These are phyloP conservation scores for Cenococcum geophilum DNA, from an alignment of 495 filamentous ascomycete species.

Conservation along the genomic window DNA sequence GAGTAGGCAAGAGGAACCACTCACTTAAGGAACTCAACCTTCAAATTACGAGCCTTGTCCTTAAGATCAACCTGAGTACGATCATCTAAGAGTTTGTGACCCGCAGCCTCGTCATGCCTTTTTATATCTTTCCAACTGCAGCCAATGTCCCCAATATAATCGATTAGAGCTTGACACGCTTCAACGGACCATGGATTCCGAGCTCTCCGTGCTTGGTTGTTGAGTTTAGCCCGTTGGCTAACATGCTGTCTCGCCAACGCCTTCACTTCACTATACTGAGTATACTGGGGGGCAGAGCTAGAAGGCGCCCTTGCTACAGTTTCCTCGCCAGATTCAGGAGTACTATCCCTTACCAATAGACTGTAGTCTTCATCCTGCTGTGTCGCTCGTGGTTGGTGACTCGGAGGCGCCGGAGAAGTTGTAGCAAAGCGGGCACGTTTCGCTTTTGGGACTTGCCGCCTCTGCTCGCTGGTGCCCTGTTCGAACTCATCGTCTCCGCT, in stretches of 20 bases:
- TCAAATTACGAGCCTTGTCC: constrained; percentile 61
- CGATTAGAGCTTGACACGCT: constrained; percentile 47
- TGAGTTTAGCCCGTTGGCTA: background rate
- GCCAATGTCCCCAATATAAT: constrained; percentile 45
- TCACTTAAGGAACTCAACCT: constrained; percentile 54
- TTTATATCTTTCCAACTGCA: constrained; percentile 52
- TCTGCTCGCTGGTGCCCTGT: constrained; percentile 8
- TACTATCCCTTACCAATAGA: constrained; percentile 12
- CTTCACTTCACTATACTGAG: too few relatives aligned
- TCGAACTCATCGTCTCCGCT: constrained; percentile 25
- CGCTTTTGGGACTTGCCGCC: constrained; percentile 5
- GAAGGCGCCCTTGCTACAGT: background rate
- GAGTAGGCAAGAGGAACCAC: constrained; percentile 18
- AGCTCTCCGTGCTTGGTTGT: background rate
- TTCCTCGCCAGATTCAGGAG: constrained; percentile 17
- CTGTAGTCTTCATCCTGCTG: constrained; percentile 3
- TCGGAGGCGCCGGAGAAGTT: constrained; percentile 13
- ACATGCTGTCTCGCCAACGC: background rate
- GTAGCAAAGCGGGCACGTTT: constrained; percentile 16
- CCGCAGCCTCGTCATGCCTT: constrained; percentile 26
- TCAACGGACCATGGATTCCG: constrained; percentile 45
- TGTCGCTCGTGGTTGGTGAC: constrained; percentile 17
- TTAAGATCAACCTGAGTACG: constrained; percentile 58
- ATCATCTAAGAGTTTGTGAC: constrained; percentile 35
- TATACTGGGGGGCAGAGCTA: background rate